Evolutionary conservation across 225 moss, liverwort and hornwort genomes (phyloP).

Genomic region (Bryum argenteum): DNA sequence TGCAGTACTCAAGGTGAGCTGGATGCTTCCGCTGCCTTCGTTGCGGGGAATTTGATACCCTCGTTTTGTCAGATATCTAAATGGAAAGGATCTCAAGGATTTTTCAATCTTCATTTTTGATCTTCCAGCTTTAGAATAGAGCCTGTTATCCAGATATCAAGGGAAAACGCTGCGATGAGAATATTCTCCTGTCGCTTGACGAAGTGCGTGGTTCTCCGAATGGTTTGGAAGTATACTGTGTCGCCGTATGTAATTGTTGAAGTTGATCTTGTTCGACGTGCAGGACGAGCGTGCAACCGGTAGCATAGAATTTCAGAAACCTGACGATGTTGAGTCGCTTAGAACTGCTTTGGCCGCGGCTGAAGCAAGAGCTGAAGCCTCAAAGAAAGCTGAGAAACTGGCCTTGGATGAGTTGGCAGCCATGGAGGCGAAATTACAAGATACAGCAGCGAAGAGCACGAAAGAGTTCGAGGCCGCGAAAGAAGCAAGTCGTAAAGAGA

Average conservation of each 20-base stretch:
- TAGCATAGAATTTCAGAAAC: slow-evolving; percentile 24
- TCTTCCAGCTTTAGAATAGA: background rate
- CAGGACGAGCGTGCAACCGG: slow-evolving; percentile 46
- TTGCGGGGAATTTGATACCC: background rate
- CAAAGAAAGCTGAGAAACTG: slow-evolving; percentile 55
- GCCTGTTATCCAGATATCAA: background rate
- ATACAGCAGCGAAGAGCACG: slow-evolving; percentile 36
- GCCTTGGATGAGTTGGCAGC: slow-evolving; percentile 56
- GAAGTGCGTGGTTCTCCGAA: background rate
- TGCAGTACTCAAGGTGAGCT: slow-evolving; percentile 47
- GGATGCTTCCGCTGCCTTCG: background rate
- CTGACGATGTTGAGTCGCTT: slow-evolving; percentile 56
- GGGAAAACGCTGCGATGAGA: background rate
- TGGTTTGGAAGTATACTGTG: slow-evolving; percentile 6
- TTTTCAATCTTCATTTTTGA: background rate
- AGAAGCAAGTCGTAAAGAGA: slow-evolving; percentile 47
- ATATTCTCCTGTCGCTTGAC: background rate
- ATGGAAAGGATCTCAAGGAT: background rate
- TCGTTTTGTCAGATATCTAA: background rate
- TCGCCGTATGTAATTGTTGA: slow-evolving; percentile 4
- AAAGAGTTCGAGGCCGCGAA: slow-evolving; percentile 56
- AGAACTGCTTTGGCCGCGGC: slow-evolving; percentile 66
- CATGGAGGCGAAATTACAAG: slow-evolving; percentile 56
- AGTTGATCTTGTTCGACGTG: slow-evolving; percentile 17
- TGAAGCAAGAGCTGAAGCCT: slow-evolving; percentile 61